Base-by-base conservation (phyloP, 768 basidiomycete genomes). In the Daedalea quercina region DNA sequence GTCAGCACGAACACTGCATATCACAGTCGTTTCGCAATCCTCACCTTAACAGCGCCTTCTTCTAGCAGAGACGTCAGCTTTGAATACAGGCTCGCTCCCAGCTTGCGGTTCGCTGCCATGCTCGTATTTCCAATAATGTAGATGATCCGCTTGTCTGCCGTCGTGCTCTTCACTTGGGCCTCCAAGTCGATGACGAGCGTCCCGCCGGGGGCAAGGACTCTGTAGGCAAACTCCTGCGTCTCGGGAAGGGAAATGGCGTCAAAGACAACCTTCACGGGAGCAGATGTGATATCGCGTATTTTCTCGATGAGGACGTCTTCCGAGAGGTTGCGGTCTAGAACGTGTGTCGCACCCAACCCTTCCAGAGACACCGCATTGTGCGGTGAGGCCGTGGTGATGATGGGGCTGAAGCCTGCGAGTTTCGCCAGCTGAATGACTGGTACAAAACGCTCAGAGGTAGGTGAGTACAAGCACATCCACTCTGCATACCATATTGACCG, bases 291-390 rank as follows among this genome's bases (percentile, higher is more conserved):
- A 41, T 37, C 20, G 19, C 11, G 45, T 17, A 56, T 50, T 35
- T 56, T 50, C 3, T 35, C 37, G 23, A 35, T n/a, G 7, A 60
- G 37, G 24, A 17, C 49, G 17, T 17, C 43, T n/a, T 37, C 28
- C 9, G 55, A 35, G 28, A 52, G 50, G 35, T 48, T 47, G 28
- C 66, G 59, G 52, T 65, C 64, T 28, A 67, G 24, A 44, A 66
- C 58, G 52, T 67, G 63, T 13, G 63, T 66, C 20, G 64, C 66
- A 11, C 54, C 57, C 19, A 60, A 43, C 2, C 44, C 37, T 24
- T 20, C 33, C 24, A 60, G 54, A 28, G 50, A 26, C 11, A 9
- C n/a, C 9, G 54, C 50, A 40, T 60, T 54, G 19, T 51, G 48
- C 33, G 35, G 54, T 6, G 56, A 60, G 13, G 59, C 54, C 2